phyloP scores from a whole-genome alignment of 2,329 filamentous ascomycete species.

The Colletotrichum paranaense region DNA sequence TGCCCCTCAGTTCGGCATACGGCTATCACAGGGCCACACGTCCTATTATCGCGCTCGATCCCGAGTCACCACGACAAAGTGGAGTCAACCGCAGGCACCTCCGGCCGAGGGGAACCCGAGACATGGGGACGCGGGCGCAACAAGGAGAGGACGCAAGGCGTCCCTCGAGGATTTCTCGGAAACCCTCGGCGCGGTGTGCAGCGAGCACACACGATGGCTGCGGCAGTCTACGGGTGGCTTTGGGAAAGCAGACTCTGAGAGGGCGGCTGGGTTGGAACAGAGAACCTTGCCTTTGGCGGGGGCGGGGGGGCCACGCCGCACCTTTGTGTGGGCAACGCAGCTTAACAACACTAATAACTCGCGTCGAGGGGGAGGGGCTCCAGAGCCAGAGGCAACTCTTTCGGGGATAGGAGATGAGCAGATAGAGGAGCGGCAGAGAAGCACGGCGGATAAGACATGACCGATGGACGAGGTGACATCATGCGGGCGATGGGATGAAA shows the following conservation, averaged over 20 bases:
- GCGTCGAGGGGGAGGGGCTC: not conserved
- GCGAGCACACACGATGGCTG: constrained; percentile 9
- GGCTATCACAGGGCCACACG: constrained; percentile 33
- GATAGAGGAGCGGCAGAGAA: not conserved
- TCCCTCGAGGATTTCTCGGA: constrained; percentile 38
- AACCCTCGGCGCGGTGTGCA: constrained; percentile 32
- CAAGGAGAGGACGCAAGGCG: not conserved
- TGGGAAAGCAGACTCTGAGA: not conserved
- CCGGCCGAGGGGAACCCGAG: constrained; percentile 44
- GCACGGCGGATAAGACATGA: not conserved
- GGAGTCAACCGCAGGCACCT: constrained; percentile 28
- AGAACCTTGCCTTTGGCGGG: not conserved
- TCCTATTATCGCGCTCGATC: constrained; percentile 26
- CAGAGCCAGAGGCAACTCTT: no score
- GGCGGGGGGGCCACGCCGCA: no score
- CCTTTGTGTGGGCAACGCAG: not conserved
- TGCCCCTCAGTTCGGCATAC: constrained; percentile 35
- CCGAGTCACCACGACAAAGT: constrained; percentile 33
- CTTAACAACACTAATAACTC: not conserved
- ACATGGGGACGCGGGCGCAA: constrained; percentile 22
- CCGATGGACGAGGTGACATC: constrained; percentile 9
- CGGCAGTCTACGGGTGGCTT: constrained; percentile 2
- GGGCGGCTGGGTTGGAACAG: constrained; percentile 3
- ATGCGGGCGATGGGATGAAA: not conserved
- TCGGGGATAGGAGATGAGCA: not conserved